Evolutionary conservation across 345 rosid species (phyloP).

Genomic region (Noccaea caerulescens): DNA sequence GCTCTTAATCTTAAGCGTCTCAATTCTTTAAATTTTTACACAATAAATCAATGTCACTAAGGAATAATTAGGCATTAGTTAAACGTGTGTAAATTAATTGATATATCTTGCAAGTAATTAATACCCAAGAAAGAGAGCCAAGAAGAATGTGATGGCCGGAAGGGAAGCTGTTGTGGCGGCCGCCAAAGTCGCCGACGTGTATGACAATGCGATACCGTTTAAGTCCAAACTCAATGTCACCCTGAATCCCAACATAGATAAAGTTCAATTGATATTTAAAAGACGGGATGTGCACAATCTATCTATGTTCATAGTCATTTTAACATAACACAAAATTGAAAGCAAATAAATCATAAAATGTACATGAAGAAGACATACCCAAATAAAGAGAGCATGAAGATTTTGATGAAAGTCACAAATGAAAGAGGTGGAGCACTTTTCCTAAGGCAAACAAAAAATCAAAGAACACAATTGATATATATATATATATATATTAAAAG

Average conservation of each 20-base stretch:
- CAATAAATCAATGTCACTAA: background rate
- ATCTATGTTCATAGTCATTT: background rate
- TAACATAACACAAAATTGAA: background rate
- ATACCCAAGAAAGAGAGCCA: conserved; percentile 79
- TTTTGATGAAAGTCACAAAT: conserved; percentile 69
- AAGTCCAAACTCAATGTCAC: conserved; percentile 66
- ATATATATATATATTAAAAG: background rate
- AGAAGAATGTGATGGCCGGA: conserved; percentile 89
- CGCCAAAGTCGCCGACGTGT: conserved; percentile 82
- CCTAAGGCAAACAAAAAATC: conserved; percentile 46
- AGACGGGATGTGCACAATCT: background rate
- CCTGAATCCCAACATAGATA: conserved; percentile 42
- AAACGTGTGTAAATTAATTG: no score
- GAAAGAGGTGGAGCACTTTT: conserved; percentile 73
- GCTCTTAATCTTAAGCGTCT: conserved; percentile 59
- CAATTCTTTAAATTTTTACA: conserved; percentile 55
- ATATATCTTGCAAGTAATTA: conserved; percentile 23
- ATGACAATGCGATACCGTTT: conserved; percentile 69
- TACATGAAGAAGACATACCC: conserved; percentile 54
- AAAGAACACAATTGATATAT: background rate
- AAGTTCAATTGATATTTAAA: background rate
- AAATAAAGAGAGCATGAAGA: conserved; percentile 66
- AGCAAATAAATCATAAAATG: background rate
- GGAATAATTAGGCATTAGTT: background rate
- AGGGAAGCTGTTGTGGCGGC: conserved; percentile 84